phyloP scores from a whole-genome alignment of 495 filamentous ascomycete species.

The Physcia stellaris region DNA sequence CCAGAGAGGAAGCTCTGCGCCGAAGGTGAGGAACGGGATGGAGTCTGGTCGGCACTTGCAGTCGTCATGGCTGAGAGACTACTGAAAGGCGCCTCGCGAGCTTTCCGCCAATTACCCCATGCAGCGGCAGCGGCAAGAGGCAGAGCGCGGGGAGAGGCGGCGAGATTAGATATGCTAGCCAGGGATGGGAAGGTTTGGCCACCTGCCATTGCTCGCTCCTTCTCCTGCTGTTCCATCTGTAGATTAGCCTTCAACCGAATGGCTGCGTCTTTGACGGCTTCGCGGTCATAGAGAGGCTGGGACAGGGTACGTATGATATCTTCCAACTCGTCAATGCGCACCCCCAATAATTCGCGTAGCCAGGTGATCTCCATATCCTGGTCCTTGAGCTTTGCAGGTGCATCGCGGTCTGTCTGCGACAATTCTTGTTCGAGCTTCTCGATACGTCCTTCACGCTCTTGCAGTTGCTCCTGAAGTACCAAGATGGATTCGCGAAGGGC shows the following conservation, averaged over 20 bases:
- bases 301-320: constrained; percentile 78
- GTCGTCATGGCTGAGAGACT: constrained; percentile 29
- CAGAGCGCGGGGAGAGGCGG: constrained; percentile 65
- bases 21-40: constrained; percentile 43
- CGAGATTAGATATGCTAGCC: constrained; percentile 44
- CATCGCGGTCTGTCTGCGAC: constrained; percentile 52
- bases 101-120: constrained; percentile 74
- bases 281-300: constrained; percentile 56
- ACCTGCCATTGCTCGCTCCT: constrained; percentile 49
- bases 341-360: constrained; percentile 85
- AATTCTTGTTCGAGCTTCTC: constrained; percentile 70
- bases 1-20: constrained; percentile 49
- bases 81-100: constrained; percentile 30
- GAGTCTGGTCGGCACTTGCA: constrained; percentile 36
- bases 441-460: constrained; percentile 79
- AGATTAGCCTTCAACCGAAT: constrained; percentile 88
- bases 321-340: constrained; percentile 78
- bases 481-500: constrained; percentile 91
- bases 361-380: constrained; percentile 88
- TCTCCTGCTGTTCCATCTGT: constrained; percentile 94
- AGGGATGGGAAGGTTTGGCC: constrained; percentile 37
- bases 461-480: constrained; percentile 90
- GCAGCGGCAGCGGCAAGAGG: constrained; percentile 72
- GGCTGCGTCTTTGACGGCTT: constrained; percentile 71
- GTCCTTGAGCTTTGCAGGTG: constrained; percentile 68